These are phyloP conservation scores for Pilasporangium apinafurcum DNA, from an alignment of 352 stramenopile species.

Conservation along the genomic window DNA sequence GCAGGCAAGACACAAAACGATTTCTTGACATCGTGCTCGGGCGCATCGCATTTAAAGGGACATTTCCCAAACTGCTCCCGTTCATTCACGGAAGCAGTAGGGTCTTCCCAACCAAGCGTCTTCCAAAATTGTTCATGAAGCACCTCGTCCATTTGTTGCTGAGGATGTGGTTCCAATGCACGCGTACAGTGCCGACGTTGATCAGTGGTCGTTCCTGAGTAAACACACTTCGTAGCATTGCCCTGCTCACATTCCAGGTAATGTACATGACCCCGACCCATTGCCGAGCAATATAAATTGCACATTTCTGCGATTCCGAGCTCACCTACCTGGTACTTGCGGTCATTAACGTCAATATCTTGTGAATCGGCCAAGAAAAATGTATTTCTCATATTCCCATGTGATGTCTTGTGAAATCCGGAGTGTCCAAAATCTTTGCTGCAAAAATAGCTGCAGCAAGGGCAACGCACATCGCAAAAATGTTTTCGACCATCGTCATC, in stretches of 20 bases:
- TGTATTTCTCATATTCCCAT: conserved; percentile 81
- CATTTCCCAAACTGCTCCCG: conserved; percentile 64
- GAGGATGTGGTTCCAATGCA: conserved; percentile 40
- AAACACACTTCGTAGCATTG: conserved; percentile 29
- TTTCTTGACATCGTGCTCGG: conserved; percentile 46
- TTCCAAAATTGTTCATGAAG: conserved; percentile 77
- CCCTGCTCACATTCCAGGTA: conserved; percentile 60
- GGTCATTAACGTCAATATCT: conserved; percentile 62
- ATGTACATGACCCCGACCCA: conserved; percentile 69
- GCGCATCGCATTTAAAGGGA: conserved; percentile 60
- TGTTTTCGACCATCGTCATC: conserved; percentile 14
- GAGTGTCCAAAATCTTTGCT: conserved; percentile 48
- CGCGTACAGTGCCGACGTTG: conserved; percentile 66
- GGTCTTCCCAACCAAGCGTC: conserved; percentile 68
- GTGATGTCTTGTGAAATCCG: conserved; percentile 49
- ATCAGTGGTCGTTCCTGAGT: conserved; percentile 30
- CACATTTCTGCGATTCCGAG: conserved; percentile 72
- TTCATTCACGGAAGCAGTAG: conserved; percentile 46
- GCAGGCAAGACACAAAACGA: conserved; percentile 61
- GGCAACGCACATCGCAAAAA: conserved; percentile 64
- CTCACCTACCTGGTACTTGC: conserved; percentile 67
- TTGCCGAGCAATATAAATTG: conserved; percentile 76
- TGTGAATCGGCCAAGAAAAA: conserved; percentile 51
- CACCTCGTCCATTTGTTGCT: conserved; percentile 55
- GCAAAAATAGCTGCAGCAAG: conserved; percentile 76